phyloP scores from a whole-genome alignment of 2,329 filamentous ascomycete genomes.

The Verticillium albo-atrum region DNA sequence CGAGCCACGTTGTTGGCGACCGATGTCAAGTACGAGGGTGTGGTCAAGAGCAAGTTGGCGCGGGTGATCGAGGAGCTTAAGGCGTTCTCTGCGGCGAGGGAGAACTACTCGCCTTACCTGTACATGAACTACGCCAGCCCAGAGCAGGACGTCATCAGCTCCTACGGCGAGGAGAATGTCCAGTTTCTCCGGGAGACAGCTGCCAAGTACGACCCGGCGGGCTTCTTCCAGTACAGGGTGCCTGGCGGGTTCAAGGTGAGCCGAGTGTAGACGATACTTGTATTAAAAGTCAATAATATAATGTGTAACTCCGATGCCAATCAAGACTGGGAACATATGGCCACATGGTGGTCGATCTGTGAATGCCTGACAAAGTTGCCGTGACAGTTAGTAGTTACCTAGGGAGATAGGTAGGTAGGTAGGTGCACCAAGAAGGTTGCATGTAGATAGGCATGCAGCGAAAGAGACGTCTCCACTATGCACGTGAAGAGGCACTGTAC shows the following conservation, averaged over 20 bases:
- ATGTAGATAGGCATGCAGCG: too few species aligned
- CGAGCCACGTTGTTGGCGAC: not conserved
- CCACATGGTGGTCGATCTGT: too few species aligned
- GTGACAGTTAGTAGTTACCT: too few species aligned
- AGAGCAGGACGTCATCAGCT: constrained; percentile 2
- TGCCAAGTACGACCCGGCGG: constrained; percentile 16
- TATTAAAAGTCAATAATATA: too few species aligned
- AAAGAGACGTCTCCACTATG: too few species aligned
- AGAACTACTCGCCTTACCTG: constrained; percentile 4
- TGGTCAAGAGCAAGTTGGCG: not conserved
- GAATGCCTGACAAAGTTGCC: too few species aligned
- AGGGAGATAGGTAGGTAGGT: too few species aligned
- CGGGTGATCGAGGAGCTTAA: constrained; percentile 1
- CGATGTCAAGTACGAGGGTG: not conserved
- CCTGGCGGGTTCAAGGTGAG: constrained; percentile 3
- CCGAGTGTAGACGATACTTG: not conserved
- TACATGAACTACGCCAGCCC: constrained; percentile 9
- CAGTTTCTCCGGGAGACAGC: constrained; percentile 3
- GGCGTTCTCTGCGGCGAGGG: not conserved
- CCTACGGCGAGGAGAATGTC: constrained; percentile 2
- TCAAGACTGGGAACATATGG: too few species aligned
- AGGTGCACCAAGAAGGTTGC: too few species aligned
- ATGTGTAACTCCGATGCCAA: too few species aligned
- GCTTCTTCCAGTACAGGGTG: constrained; percentile 13
- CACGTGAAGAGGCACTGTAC: not conserved